A percentile compares a stretch with the other conserved stretches of the same genome.
Evolutionary conservation across 176 grass and related monocot genomes (phyloP).

Genomic region (Carex littledalei): DNA sequence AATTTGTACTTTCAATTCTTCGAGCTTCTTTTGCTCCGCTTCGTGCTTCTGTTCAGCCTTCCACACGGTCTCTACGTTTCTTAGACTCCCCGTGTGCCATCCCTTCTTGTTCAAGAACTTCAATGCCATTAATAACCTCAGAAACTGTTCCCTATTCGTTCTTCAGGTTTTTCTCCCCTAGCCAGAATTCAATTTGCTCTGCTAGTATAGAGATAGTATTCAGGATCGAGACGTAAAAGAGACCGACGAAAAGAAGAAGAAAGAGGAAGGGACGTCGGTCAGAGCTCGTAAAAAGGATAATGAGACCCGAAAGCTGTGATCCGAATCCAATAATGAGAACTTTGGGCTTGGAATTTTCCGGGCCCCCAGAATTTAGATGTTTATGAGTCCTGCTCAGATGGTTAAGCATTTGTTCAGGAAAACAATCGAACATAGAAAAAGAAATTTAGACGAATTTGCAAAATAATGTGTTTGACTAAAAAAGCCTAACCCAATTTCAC

Average conservation of each 20-base stretch:
- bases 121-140: constrained; percentile 47
- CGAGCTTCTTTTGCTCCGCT: constrained; percentile 81
- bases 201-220: background rate
- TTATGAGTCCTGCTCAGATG: background rate
- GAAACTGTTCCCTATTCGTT: background rate
- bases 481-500: too few species aligned
- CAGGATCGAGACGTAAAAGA: background rate
- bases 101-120: constrained; percentile 99
- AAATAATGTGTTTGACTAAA: too few species aligned
- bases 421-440: background rate
- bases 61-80: constrained; percentile 96
- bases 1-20: constrained; percentile 92
- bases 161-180: constrained; percentile 5
- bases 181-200: constrained; percentile 7
- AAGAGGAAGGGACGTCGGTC: background rate
- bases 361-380: background rate
- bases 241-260: background rate
- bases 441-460: too few species aligned
- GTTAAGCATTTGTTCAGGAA: background rate
- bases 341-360: background rate
- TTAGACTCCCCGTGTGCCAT: constrained; percentile 95
- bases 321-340: background rate
- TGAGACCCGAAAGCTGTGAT: background rate
- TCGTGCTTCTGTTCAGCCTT: constrained; percentile 97
- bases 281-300: background rate